Evolutionary conservation across 306 rosid genomes (phyloP).

Genomic region (Acacia melanoxylon): DNA sequence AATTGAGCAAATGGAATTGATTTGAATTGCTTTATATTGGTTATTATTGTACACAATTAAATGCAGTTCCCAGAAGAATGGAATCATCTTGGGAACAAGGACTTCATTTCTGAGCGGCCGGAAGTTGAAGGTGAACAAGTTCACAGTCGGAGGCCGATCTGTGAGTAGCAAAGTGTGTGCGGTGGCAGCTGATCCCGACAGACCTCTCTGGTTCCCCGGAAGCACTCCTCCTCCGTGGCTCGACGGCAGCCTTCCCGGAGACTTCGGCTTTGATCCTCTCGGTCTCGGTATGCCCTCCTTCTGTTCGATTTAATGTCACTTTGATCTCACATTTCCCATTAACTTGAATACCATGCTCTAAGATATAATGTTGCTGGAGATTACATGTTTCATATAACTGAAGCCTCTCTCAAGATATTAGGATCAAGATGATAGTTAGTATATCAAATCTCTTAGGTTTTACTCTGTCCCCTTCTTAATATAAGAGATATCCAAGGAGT

Average conservation of each 20-base stretch:
- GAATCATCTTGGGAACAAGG: conserved; percentile 1
- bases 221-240: conserved; percentile 79
- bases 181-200: conserved; percentile 57
- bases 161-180: conserved; percentile 38
- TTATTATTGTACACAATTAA: neutral
- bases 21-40: neutral
- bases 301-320: neutral
- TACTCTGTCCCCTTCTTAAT: too few species aligned
- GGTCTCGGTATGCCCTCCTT: conserved; percentile 53
- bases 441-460: neutral
- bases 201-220: conserved; percentile 82
- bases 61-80: conserved; percentile 60
- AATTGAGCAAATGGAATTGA: too few species aligned
- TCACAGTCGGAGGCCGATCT: conserved; percentile 16
- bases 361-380: neutral
- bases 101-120: conserved; percentile 47
- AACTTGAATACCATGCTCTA: neutral
- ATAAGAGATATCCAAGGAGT: too few species aligned
- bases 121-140: conserved; percentile 50
- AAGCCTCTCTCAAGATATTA: neutral
- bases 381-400: neutral
- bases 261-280: conserved; percentile 77
- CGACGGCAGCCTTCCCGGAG: conserved; percentile 81
- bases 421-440: neutral
- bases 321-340: neutral